Evolutionary conservation across 2,329 filamentous ascomycete species (phyloP), one percentile per base, ranked within the genome.

Genomic region (Penicillium thymicola): DNA sequence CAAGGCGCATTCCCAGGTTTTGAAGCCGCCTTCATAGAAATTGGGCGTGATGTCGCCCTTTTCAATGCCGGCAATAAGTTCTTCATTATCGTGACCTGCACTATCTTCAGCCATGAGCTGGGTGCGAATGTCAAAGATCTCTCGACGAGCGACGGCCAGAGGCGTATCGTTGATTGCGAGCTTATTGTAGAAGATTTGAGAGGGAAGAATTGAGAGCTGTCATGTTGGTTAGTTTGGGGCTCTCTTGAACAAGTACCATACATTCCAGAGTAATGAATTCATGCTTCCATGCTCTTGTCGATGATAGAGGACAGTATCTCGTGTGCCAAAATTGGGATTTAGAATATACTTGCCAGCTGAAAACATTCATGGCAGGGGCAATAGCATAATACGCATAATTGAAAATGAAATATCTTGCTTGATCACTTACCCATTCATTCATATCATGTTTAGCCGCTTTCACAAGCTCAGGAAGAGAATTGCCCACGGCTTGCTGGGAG

Each of bases 21-120:
- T 88, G 74, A 87, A 86, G 5, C 85, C 85, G 59, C 85, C 85
- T 73, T 88, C 85, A 67, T 88, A 88, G 65, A 87, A 75, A 58
- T 83, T 81, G 27, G 82, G 80, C 43, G 79, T 79, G 52, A 87
- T 77, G 65, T 87, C 84, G 3, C 81, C 80, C 52, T 81, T 75
- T 50, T 80, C 78, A 4, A 85, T 75, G 9, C 80, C 79, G 1
- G 75, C 68, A 38, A 79, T 72, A 23, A 81, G 68, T 36, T 71
- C 68, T 37, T 79, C 76, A 53, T 78, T 78, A 23, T 72, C 68
- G 23, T 76, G 69, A 30, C 75, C 76, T 11, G 73, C 67, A 59
- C 72, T 65, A 55, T 76, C 74, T 66, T 87, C 85, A 37, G 82
- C 82, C 80, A 87, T 85, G 38, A 87, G 74, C 66, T 88, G 85